Conservation (phyloP, 306 rosid genomes). For the Urtica urens region DNA sequence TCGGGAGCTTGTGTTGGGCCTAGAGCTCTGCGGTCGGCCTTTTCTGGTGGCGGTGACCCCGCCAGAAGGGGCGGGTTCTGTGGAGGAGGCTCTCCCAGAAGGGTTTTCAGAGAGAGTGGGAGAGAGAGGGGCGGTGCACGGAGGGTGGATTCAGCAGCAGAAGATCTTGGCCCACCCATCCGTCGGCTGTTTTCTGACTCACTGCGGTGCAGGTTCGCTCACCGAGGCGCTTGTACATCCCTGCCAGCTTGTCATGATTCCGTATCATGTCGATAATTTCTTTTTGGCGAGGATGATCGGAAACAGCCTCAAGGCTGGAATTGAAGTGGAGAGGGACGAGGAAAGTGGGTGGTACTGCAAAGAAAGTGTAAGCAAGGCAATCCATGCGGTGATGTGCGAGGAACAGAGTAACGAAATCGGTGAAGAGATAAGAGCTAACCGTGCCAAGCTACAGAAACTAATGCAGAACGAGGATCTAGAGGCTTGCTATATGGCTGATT, state of each 20-base stretch:
- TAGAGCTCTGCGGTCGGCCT: constrained; percentile 52
- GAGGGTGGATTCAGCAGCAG: constrained; percentile 64
- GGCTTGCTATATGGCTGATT: constrained; percentile 29
- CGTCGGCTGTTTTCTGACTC: constrained; percentile 72
- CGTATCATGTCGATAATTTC: constrained; percentile 41
- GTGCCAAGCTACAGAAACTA: constrained; percentile 35
- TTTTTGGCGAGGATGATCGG: constrained; percentile 48
- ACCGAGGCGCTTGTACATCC: constrained; percentile 42
- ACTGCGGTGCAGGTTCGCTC: constrained; percentile 65
- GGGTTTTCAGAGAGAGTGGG: constrained; percentile 38
- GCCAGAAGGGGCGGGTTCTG: constrained; percentile 24
- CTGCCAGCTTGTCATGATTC: constrained; percentile 47
- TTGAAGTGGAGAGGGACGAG: constrained; percentile 47
- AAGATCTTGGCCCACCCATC: constrained; percentile 49
- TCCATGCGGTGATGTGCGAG: constrained; percentile 31
- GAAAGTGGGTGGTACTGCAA: constrained; percentile 40
- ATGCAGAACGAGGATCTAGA: constrained; percentile 33
- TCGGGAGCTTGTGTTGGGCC: constrained; percentile 41
- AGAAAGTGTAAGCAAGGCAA: constrained; percentile 37
- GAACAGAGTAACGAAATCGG: constrained; percentile 19
- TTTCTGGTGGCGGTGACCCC: constrained; percentile 45
- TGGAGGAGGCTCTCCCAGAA: constrained; percentile 38
- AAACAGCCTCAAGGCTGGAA: constrained; percentile 35
- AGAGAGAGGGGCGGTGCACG: constrained; percentile 47
- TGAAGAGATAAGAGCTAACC: constrained; percentile 31